Conservation (phyloP, 164 flowering plant species). For the Protea cynaroides region DNA sequence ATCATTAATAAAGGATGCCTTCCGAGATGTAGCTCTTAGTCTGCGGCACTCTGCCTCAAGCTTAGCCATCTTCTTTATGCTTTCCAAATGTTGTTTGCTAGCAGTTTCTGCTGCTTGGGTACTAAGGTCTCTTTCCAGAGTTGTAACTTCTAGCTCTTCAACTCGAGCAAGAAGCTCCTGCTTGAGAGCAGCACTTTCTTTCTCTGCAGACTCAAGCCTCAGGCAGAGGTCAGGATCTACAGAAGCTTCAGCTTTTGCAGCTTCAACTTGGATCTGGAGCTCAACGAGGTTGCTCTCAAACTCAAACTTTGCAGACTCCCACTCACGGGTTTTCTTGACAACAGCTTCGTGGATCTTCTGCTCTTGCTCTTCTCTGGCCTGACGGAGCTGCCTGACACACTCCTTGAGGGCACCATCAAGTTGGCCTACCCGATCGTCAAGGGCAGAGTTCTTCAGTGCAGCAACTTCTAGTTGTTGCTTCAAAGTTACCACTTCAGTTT, state of each 20-base stretch:
- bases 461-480: slow-evolving; percentile 73
- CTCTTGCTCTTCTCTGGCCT: slow-evolving; percentile 53
- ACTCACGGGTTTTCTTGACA: slow-evolving; percentile 39
- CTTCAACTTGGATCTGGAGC: slow-evolving; percentile 41
- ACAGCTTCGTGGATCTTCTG: slow-evolving; percentile 41
- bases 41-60: slow-evolving; percentile 84
- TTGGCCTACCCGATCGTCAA: slow-evolving; percentile 64
- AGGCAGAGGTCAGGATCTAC: slow-evolving; percentile 24
- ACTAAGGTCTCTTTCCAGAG: slow-evolving; percentile 85
- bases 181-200: slow-evolving; percentile 54
- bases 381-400: slow-evolving; percentile 49
- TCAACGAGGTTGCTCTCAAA: slow-evolving; percentile 56
- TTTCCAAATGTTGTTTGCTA: slow-evolving; percentile 82
- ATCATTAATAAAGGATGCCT: slow-evolving; percentile 36
- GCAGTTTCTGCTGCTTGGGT: slow-evolving; percentile 85
- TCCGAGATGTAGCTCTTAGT: slow-evolving; percentile 42
- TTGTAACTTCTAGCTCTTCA: slow-evolving; percentile 63
- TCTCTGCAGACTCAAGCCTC: slow-evolving; percentile 47
- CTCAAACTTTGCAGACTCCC: slow-evolving; percentile 46
- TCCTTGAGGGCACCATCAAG: slow-evolving; percentile 62
- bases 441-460: slow-evolving; percentile 37
- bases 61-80: slow-evolving; percentile 71
- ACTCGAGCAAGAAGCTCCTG: slow-evolving; percentile 40
- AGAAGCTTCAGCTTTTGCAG: slow-evolving; percentile 30
- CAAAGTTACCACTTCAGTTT: slow-evolving; percentile 53